Conservation (phyloP, 306 rosid genomes). For the Mimosa pudica region DNA sequence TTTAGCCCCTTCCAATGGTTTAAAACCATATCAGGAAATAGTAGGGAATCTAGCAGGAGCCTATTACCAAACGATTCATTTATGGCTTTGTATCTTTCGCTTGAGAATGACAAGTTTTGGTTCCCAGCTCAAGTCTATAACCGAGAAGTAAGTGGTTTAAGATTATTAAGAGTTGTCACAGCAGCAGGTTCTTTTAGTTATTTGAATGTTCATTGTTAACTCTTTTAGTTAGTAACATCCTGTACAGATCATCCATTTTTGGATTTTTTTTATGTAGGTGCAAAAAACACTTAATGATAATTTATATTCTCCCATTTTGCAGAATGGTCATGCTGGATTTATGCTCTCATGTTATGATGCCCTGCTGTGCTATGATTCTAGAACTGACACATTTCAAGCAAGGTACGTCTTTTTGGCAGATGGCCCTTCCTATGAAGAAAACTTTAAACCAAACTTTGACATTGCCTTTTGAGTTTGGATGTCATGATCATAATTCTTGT, state of each 20-base stretch:
- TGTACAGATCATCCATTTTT: neutral
- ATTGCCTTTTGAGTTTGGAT: too few relatives aligned
- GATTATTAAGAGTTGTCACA: neutral
- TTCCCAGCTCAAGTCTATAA: slow-evolving; percentile 98
- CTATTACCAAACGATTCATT: slow-evolving; percentile 51
- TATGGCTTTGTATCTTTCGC: slow-evolving; percentile 76
- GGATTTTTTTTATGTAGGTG: neutral
- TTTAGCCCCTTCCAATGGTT: slow-evolving; percentile 46
- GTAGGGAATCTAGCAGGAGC: slow-evolving; percentile 29
- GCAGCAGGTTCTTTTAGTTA: neutral
- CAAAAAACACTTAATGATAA: neutral
- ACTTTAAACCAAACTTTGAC: too few relatives aligned
- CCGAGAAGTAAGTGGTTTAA: slow-evolving; percentile 71
- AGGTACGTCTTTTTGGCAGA: slow-evolving; percentile 40
- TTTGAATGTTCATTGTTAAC: neutral
- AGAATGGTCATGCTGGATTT: slow-evolving; percentile 69
- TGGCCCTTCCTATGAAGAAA: neutral
- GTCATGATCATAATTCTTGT: too few relatives aligned
- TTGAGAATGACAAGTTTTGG: slow-evolving; percentile 78
- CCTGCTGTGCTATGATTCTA: slow-evolving; percentile 50
- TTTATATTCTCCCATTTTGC: slow-evolving; percentile 29
- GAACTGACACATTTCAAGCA: slow-evolving; percentile 55
- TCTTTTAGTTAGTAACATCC: neutral
- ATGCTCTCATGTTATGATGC: slow-evolving; percentile 76
- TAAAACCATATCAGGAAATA: slow-evolving; percentile 43